phyloP scores from a whole-genome alignment of 306 rosid genomes.

The Quillaja saponaria region DNA sequence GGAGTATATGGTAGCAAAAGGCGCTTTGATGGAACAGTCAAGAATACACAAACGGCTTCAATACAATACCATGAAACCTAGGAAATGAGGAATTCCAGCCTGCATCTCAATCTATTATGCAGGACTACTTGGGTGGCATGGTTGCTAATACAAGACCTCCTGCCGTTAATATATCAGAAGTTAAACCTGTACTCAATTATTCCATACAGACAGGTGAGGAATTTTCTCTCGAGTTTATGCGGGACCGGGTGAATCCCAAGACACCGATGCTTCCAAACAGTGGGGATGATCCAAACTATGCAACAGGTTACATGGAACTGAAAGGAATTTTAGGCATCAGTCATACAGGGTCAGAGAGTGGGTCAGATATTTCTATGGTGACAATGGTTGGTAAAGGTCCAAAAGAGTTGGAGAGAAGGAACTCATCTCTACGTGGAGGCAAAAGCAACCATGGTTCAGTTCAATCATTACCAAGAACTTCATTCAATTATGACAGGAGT shows the following conservation, averaged over 20 bases:
- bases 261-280: slow-evolving; percentile 53
- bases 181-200: slow-evolving; percentile 71
- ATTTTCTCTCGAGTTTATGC: slow-evolving; percentile 78
- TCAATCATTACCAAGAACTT: slow-evolving; percentile 49
- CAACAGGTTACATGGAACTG: slow-evolving; percentile 56
- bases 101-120: slow-evolving; percentile 47
- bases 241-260: slow-evolving; percentile 70
- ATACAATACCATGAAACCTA: slow-evolving; percentile 55
- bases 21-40: slow-evolving; percentile 35
- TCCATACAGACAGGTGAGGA: slow-evolving; percentile 93
- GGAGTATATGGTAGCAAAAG: too few relatives aligned
- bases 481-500: slow-evolving; percentile 50
- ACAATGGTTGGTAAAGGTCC: slow-evolving; percentile 49
- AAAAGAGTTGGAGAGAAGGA: slow-evolving; percentile 49
- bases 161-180: slow-evolving; percentile 45
- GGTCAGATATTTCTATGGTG: slow-evolving; percentile 67
- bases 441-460: slow-evolving; percentile 52
- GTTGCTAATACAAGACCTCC: slow-evolving; percentile 42
- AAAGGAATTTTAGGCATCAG: slow-evolving; percentile 67
- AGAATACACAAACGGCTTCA: slow-evolving; percentile 33
- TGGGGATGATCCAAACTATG: slow-evolving; percentile 50
- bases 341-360: slow-evolving; percentile 61
- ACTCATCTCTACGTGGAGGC: slow-evolving; percentile 43
- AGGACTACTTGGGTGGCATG: slow-evolving; percentile 43
- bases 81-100: slow-evolving; percentile 52